Evolutionary conservation across 768 basidiomycete species (phyloP).

Genomic region (Calocera cornea): DNA sequence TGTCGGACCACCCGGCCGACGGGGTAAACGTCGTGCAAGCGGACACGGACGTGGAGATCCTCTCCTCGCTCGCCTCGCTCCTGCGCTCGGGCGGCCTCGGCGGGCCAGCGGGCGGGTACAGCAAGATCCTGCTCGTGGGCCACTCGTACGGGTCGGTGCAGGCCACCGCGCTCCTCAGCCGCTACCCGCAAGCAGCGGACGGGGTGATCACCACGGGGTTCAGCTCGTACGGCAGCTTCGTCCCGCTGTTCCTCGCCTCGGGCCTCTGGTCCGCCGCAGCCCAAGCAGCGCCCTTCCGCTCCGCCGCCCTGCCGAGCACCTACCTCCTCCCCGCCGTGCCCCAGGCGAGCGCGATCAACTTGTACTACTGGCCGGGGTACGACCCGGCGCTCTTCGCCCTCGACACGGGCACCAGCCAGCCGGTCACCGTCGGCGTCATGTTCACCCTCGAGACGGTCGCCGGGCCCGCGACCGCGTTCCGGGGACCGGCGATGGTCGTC

Average conservation of each 20-base stretch:
- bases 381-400: constrained; percentile 1
- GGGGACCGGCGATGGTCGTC: constrained; percentile 9
- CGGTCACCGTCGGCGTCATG: constrained; percentile 12
- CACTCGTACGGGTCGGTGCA: constrained; percentile 13
- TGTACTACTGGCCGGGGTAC: constrained; percentile 13
- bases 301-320: constrained; percentile 5
- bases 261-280: constrained; percentile 10
- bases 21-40: constrained; percentile 10
- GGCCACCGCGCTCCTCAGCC: neutral
- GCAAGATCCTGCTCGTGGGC: constrained; percentile 13
- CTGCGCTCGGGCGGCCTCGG: constrained; percentile 10
- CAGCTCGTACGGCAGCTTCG: neutral
- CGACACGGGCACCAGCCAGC: constrained; percentile 10
- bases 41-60: neutral
- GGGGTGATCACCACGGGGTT: neutral
- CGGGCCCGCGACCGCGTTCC: constrained; percentile 7
- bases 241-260: constrained; percentile 12
- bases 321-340: constrained; percentile 11
- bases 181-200: neutral
- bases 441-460: constrained; percentile 9
- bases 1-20: constrained; percentile 13
- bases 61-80: constrained; percentile 2
- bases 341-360: constrained; percentile 14
- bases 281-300: constrained; percentile 8
- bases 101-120: constrained; percentile 9